Conservation (phyloP, 331 rosid species). For the Stylosanthes scabra region DNA sequence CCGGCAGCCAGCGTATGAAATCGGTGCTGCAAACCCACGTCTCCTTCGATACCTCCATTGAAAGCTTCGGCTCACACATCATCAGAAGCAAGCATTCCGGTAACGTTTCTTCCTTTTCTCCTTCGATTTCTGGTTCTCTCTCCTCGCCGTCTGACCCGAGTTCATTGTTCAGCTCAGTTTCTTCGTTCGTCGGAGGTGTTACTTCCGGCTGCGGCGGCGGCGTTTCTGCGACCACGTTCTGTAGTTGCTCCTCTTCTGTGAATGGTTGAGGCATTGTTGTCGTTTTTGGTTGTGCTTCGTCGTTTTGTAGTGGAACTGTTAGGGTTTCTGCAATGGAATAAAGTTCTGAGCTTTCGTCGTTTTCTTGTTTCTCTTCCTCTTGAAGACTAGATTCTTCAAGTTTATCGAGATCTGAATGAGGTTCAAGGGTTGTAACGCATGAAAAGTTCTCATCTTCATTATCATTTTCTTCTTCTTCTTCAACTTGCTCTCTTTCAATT, state of each 20-base stretch:
- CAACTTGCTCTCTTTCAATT: constrained; percentile 7
- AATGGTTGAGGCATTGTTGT: constrained; percentile 17
- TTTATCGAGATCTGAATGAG: constrained; percentile 46
- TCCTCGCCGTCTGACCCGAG: constrained; percentile 31
- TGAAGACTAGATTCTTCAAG: constrained; percentile 30
- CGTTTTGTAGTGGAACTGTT: constrained; percentile 28
- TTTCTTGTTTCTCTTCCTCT: constrained; percentile 34
- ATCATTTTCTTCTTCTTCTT: constrained; percentile 19
- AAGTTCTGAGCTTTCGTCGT: constrained; percentile 37
- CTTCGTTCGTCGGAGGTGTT: constrained; percentile 28
- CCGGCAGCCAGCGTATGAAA: constrained; percentile 81
- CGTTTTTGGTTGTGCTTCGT: neutral
- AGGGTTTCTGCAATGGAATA: constrained; percentile 23
- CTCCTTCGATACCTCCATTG: constrained; percentile 97
- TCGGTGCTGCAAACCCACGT: constrained; percentile 96
- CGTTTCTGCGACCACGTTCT: constrained; percentile 18
- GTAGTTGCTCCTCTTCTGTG: constrained; percentile 23
- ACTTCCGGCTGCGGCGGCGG: neutral
- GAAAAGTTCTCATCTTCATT: constrained; percentile 38
- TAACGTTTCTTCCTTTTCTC: constrained; percentile 45
- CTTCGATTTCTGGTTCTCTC: constrained; percentile 12
- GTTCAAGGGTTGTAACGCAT: constrained; percentile 23
- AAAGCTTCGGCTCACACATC: constrained; percentile 98
- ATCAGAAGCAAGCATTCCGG: constrained; percentile 91
- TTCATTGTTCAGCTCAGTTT: constrained; percentile 10